Percentiles rank a stretch among this genome's conserved stretches.
Conservation (phyloP, 495 filamentous ascomycete species). For the Aspergillus baeticus region DNA sequence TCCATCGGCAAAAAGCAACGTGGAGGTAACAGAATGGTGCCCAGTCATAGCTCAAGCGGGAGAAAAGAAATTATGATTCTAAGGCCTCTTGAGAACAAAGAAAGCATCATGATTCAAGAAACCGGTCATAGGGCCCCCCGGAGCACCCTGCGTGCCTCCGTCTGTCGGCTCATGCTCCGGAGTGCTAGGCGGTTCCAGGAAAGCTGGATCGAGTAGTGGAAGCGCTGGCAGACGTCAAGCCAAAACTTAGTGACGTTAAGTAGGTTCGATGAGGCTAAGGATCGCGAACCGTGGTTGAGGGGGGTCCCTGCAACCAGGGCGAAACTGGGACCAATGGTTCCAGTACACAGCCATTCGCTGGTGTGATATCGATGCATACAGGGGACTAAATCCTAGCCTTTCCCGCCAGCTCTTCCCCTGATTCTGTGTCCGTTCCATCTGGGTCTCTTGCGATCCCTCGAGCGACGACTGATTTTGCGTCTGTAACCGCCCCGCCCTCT, state of each 20-base stretch:
- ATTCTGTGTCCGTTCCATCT: conserved; percentile 2
- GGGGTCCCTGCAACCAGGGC: conserved; percentile 1
- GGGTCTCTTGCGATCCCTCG: background rate
- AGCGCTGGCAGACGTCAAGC: background rate
- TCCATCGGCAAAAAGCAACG: no score
- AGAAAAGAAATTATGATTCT: no score
- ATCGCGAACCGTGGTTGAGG: conserved; percentile 11
- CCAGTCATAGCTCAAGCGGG: no score
- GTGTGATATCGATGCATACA: background rate
- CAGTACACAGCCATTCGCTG: background rate
- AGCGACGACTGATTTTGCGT: background rate
- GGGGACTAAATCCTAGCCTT: background rate
- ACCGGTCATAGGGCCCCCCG: no score
- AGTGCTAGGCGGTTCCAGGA: conserved; percentile 3
- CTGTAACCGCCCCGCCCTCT: conserved; percentile 21
- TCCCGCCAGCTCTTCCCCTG: conserved; percentile 4
- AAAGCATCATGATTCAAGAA: no score
- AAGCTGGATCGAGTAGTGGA: background rate
- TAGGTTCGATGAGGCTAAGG: background rate
- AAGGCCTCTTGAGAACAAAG: no score
- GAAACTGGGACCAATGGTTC: conserved; percentile 3
- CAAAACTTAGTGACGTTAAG: background rate
- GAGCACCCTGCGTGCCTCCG: background rate
- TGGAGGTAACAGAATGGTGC: no score
- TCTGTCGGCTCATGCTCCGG: background rate